These are phyloP conservation scores for Pythium monospermum DNA, from an alignment of 352 stramenopile species.

Conservation along the genomic window DNA sequence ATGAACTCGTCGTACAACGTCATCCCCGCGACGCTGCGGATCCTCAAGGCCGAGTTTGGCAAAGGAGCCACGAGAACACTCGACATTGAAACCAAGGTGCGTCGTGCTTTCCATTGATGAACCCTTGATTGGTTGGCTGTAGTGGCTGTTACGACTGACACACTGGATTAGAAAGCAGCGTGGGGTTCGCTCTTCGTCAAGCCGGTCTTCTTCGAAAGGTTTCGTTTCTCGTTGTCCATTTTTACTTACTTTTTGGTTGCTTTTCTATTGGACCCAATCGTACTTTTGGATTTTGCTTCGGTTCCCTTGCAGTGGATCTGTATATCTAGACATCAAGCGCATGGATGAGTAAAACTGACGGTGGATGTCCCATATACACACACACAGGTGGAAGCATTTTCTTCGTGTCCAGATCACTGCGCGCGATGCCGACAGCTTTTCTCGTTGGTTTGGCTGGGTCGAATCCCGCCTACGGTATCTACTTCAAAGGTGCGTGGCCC, in stretches of 20 bases:
- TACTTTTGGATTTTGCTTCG: too few relatives aligned
- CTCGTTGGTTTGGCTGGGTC: conserved; percentile 82
- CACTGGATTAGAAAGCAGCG: conserved; percentile 68
- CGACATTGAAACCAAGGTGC: conserved; percentile 82
- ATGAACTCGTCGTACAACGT: conserved; percentile 99
- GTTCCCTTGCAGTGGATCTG: too few relatives aligned
- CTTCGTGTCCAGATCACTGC: conserved; percentile 74
- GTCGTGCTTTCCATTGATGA: not conserved
- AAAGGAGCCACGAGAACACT: conserved; percentile 55
- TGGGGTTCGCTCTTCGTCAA: conserved; percentile 80
- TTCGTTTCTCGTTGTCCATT: conserved; percentile 6
- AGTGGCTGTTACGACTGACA: conserved; percentile 4
- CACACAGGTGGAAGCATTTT: conserved; percentile 73
- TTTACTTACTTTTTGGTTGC: conserved; percentile 12
- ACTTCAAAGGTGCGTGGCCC: conserved; percentile 51
- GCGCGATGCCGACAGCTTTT: conserved; percentile 44
- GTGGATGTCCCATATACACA: too few relatives aligned
- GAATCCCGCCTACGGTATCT: conserved; percentile 81
- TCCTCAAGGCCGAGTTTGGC: conserved; percentile 89
- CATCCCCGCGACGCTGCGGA: conserved; percentile 83
- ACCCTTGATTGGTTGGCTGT: not conserved
- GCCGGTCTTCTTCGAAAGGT: conserved; percentile 76
- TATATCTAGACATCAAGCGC: too few relatives aligned
- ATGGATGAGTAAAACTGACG: too few relatives aligned
- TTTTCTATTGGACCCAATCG: too few relatives aligned